Base-by-base conservation (phyloP, 1,284 basidiomycete species). In the Coriolopsis trogii region DNA sequence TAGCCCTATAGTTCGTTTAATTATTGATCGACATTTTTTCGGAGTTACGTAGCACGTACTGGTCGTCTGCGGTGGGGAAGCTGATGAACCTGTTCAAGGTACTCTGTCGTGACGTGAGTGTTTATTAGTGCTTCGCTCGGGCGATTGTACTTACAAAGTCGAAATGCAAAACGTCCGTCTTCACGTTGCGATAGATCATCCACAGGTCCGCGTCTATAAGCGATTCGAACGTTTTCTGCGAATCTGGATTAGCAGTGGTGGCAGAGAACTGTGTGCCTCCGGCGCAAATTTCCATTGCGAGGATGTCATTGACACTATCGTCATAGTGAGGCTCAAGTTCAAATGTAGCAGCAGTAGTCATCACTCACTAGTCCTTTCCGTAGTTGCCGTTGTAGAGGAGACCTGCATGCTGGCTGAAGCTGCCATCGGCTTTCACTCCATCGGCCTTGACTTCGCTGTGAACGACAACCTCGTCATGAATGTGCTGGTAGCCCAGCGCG, bases 301-400 rank as follows among this genome's bases (percentile, higher is more conserved):
- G 67, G 28, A 81, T 73, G 53, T 77, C 80, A 56, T 81, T 81
- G 6, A 74, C 65, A 53, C 81, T 83, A 20, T 21, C 10, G 15
- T 7, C 18, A 30, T 24, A 26, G 4, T 43, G 2, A 51, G 24
- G 21, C 8, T 21, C 20, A n/a, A 43, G 25, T 21, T 37, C 12
- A 1, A 9, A 25, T 13, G 12, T 18, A 23, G 12, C 18, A 7
- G 34, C n/a, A 41, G 6, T 8, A 6, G 2, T 24, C 1, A 4
- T 16, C 13, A 71, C 79, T 57, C 56, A 84, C 80, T 75, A 84
- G 62, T 81, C 82, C 63, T 82, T 84, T 37, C 84, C 83, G 53
- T 84, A 84, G 64, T 83, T 83, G 47, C 82, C 85, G 52, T 81
- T 84, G 64, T 87, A 87, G 18, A 85, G 59, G 29, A 85, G 70